Percentiles rank a stretch among this genome's conserved stretches.
These are phyloP conservation scores for Oryza longistaminata DNA, from an alignment of 176 grass and related monocot species.

Conservation along the genomic window DNA sequence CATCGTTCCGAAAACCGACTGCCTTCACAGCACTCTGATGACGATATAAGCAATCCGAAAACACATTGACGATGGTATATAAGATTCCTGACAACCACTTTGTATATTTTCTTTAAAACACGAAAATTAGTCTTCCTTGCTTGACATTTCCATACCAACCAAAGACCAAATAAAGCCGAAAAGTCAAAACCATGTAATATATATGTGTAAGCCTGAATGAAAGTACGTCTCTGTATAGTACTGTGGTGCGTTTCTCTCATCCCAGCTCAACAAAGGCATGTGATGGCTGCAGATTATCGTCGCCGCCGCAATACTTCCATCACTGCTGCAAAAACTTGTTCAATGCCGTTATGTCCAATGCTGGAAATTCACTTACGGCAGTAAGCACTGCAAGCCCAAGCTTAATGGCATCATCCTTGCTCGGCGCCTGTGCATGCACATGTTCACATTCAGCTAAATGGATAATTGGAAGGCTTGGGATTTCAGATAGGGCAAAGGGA, in stretches of 20 bases:
- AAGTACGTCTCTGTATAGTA: constrained; percentile 15
- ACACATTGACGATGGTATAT: neutral
- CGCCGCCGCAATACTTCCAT: constrained; percentile 6
- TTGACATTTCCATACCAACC: neutral
- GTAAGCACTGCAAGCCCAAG: constrained; percentile 66
- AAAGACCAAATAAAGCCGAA: neutral
- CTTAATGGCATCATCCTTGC: constrained; percentile 64
- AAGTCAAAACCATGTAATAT: neutral
- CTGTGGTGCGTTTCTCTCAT: neutral
- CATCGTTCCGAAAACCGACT: neutral
- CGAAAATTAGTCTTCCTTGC: neutral
- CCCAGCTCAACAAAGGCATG: neutral
- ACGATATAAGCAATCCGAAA: neutral
- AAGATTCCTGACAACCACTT: neutral
- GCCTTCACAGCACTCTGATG: neutral
- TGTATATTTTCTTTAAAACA: constrained; percentile 5
- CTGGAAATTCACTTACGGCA: constrained; percentile 66
- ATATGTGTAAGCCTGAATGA: neutral
- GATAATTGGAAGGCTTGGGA: neutral
- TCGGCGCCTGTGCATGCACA: constrained; percentile 56
- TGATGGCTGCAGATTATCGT: neutral
- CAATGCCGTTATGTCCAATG: constrained; percentile 64
- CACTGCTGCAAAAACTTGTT: constrained; percentile 61
- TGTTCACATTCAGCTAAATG: neutral
- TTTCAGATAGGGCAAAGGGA: neutral